These are phyloP conservation scores for Lachnellula hyalina DNA, from an alignment of 2,329 filamentous ascomycete species.

Conservation along the genomic window DNA sequence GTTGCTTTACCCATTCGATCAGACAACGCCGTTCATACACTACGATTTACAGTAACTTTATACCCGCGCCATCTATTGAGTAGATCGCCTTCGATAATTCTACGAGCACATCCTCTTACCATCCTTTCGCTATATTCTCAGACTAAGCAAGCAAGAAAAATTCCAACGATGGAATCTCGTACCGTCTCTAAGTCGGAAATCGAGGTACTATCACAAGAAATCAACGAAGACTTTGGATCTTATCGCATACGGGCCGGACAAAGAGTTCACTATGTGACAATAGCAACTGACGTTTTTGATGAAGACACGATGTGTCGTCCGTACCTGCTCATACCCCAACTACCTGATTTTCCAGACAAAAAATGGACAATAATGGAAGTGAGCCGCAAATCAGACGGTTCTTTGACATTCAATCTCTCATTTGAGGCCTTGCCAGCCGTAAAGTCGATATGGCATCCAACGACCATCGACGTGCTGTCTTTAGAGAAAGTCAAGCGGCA, in stretches of 20 bases:
- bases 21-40: background rate
- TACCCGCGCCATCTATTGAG: background rate
- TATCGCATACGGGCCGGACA: background rate
- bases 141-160: background rate
- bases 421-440: conserved; percentile 5
- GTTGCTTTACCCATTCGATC: background rate
- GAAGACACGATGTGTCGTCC: background rate
- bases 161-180: background rate
- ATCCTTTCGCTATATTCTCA: background rate
- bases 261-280: conserved; percentile 1
- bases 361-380: conserved; percentile 2
- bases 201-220: background rate
- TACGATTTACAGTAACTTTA: background rate
- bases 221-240: background rate
- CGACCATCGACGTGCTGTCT: conserved; percentile 9
- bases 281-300: background rate
- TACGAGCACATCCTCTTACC: background rate
- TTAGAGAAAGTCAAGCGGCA: conserved; percentile 10
- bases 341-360: conserved; percentile 1
- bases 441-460: conserved; percentile 8
- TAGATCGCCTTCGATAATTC: background rate
- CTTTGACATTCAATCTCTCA: conserved; percentile 3
- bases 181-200: background rate
- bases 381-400: conserved; percentile 2
- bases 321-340: conserved; percentile 1